Base-by-base conservation (phyloP, 495 filamentous ascomycete species). In the Xylaria scruposa region DNA sequence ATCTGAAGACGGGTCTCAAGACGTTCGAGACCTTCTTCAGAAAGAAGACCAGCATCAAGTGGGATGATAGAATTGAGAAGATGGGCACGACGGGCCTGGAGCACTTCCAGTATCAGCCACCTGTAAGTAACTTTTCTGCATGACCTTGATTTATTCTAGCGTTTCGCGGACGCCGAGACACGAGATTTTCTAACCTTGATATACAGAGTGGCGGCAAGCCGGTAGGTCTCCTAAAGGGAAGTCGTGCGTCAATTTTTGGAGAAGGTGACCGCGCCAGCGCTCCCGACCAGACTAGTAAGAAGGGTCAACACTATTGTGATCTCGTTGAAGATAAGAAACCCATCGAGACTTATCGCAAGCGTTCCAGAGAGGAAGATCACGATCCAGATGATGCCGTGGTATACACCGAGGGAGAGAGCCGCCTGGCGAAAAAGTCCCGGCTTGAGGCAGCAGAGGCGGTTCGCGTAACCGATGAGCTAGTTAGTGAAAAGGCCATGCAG, bases 21-120 rank as follows among this genome's bases (percentile, higher is more conserved):
- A 76, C 76, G 0, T 92, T 92, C 76, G 80, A 82, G 73, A n/a
- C 58, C 0, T 89, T 89, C 73, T 93, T 93, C 79, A 70, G 78
- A 15, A 73, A 78, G 3, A 86, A 90, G 75, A 88, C 88, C 0
- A 86, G 87, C 1, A 80, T 85, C 13, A 67, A 78, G 9, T 93
- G 91, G 91, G 82, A 86, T 0, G 70, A 88, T 38, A 83, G 89
- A 4, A 69, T 85, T 15, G 19, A 78, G 9, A 62, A 54, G 62
- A 58, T 68, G 17, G 73, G 67, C 42, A 64, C 54, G n/a, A 53
- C 53, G 21, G 54, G 46, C 17, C 24, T 21, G 17, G 70, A 65
- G 0, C 64, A 53, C 7, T 84, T 83, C 54, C 71, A 70, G 8
- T 85, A 84, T 63, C 58, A 68, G 31, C 78, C 80, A 12, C 83